phyloP scores from a whole-genome alignment of 495 filamentous ascomycete species.

The Penicillium crystallinum region DNA sequence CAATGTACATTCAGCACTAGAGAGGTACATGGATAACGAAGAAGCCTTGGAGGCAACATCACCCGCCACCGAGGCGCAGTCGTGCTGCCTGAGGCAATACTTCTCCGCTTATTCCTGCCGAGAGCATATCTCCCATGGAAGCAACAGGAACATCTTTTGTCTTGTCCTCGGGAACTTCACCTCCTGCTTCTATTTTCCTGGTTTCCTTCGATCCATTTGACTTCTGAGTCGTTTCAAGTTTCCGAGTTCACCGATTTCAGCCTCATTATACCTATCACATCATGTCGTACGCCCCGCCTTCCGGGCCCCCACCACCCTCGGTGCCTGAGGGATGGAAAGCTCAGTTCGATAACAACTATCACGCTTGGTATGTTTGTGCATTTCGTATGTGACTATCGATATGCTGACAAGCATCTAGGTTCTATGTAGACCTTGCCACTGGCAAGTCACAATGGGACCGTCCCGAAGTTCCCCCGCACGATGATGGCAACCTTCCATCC shows the following conservation, averaged over 20 bases:
- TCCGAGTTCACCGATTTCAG: too few species aligned
- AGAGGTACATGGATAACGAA: background rate
- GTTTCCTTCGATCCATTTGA: background rate
- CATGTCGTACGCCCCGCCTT: slow-evolving; percentile 51
- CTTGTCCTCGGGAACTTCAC: background rate
- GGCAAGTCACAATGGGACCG: slow-evolving; percentile 84
- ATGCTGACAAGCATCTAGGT: slow-evolving; percentile 48
- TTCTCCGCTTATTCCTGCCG: background rate
- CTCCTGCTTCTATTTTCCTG: background rate
- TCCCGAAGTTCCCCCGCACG: slow-evolving; percentile 58
- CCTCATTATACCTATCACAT: background rate
- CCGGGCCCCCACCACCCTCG: slow-evolving; percentile 78
- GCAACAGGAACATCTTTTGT: background rate
- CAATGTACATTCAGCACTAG: too few species aligned
- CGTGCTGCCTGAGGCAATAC: background rate
- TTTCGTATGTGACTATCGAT: slow-evolving; percentile 9
- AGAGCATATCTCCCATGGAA: background rate
- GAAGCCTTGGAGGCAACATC: background rate
- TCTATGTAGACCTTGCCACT: slow-evolving; percentile 82
- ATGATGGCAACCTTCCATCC: slow-evolving; percentile 43
- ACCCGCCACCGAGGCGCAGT: slow-evolving; percentile 4
- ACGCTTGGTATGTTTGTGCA: slow-evolving; percentile 59
- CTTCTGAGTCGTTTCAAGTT: background rate
- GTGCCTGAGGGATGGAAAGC: slow-evolving; percentile 88
- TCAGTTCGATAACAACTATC: slow-evolving; percentile 68